Base-by-base conservation (phyloP, 75 land plant species). In the Adiantum capillusveneris region DNA sequence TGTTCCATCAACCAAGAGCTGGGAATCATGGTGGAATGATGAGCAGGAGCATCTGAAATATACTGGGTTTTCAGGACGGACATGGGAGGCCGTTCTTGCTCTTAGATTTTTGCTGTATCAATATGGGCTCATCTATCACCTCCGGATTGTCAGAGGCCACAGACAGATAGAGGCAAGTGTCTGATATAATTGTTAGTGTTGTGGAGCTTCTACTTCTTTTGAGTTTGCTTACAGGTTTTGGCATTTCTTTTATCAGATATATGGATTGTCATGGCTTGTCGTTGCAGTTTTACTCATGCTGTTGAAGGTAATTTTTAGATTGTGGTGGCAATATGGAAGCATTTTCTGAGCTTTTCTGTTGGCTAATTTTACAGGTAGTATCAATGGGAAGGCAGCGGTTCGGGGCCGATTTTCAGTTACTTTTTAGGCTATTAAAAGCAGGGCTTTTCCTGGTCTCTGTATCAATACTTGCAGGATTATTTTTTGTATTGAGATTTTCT, bases 1-100 rank as follows among this genome's bases (percentile, higher is more conserved):
- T 44, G 83, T 90, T 17, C 82, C 87, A 22, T 83, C 83, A 50
- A 68, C 51, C 75, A 87, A 90, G 64, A 90, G 96, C 62, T 90
- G 96, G 96, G 96, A 90, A 56, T 84, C 88, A 18, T 90, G 96
- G 96, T 90, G 96, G 96, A 81, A 79, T n/a, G 92, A 87, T 44
- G 98, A 94, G 63, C 96, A 94, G 41, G 91, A 89, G 44, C 90
- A 94, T 62, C 79, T 94, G 19, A 70, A 58, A 21, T 63, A 71
- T 39, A 83, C 98, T 13, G 87, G 90, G 24, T 55, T 77, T 6
- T 29, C 25, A 28, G 98, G 96, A 5, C 65, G 77, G 7, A 25
- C 84, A 5, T 73, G 63, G 53, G 98, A 94, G 64, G 66, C 71
- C 44, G 6, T 94, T 0, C 81, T 94, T 31, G 57, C 85, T 6